Percentiles rank a stretch among this genome's conserved stretches.
Conservation (phyloP, 2,329 filamentous ascomycete genomes). For the Monosporascus sp. region DNA sequence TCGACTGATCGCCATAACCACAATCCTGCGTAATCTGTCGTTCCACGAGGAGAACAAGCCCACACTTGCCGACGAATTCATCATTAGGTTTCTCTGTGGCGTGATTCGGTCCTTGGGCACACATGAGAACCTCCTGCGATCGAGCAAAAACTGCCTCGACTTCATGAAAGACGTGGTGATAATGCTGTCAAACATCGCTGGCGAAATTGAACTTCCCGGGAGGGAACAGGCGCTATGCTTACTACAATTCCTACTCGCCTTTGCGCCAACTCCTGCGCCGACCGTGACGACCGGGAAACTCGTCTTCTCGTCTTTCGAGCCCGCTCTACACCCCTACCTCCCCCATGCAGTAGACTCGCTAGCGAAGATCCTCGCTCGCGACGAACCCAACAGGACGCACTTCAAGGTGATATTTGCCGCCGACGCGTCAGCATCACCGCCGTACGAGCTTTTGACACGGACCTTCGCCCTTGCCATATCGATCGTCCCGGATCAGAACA, state of each 20-base stretch:
- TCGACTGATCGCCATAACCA: constrained; percentile 82
- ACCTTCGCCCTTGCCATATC: constrained; percentile 84
- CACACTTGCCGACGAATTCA: constrained; percentile 66
- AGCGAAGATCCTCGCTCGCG: constrained; percentile 84
- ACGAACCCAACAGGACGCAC: constrained; percentile 84
- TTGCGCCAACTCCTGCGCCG: constrained; percentile 74
- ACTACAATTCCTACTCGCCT: constrained; percentile 83
- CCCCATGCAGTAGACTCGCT: constrained; percentile 85
- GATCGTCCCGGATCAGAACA: constrained; percentile 65
- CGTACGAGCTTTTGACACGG: constrained; percentile 77
- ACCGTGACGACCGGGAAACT: constrained; percentile 50
- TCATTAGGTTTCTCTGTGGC: constrained; percentile 78
- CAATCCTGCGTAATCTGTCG: constrained; percentile 86
- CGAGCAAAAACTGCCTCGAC: constrained; percentile 79
- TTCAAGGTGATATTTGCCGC: constrained; percentile 77
- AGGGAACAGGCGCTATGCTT: constrained; percentile 84
- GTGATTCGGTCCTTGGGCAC: constrained; percentile 85
- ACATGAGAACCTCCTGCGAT: constrained; percentile 77
- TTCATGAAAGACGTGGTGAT: constrained; percentile 96
- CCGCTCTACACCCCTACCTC: constrained; percentile 77
- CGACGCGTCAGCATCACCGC: constrained; percentile 58
- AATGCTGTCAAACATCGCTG: constrained; percentile 82
- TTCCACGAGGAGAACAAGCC: constrained; percentile 71
- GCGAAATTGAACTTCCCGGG: constrained; percentile 72
- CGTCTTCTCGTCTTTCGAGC: constrained; percentile 76